A percentile compares a stretch with the other conserved stretches of the same genome.
These are phyloP conservation scores for Phytophthora hybrid DNA, from an alignment of 352 stramenopile species.

Conservation along the genomic window DNA sequence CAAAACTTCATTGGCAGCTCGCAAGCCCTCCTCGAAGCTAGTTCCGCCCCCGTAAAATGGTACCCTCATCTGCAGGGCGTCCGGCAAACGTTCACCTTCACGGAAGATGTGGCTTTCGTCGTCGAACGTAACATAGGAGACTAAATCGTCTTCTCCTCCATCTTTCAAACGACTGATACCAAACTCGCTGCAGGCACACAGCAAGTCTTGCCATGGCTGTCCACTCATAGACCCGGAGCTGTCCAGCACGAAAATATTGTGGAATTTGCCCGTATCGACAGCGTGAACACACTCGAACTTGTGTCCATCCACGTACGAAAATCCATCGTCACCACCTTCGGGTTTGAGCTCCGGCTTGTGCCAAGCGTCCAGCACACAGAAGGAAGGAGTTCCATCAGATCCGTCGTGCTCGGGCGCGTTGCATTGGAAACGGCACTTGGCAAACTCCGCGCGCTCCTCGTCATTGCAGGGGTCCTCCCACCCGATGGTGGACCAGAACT, in stretches of 20 bases:
- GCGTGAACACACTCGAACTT: constrained; percentile 48
- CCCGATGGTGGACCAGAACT: constrained; percentile 48
- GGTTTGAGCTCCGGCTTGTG: constrained; percentile 56
- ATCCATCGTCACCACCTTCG: constrained; percentile 34
- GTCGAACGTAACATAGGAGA: constrained; percentile 50
- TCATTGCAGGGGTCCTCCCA: constrained; percentile 54
- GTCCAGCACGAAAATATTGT: constrained; percentile 53
- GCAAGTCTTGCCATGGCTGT: constrained; percentile 39
- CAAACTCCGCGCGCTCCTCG: constrained; percentile 41
- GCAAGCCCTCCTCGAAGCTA: constrained; percentile 48
- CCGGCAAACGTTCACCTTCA: constrained; percentile 22
- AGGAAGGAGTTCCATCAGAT: constrained; percentile 26
- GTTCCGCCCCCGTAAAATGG: constrained; percentile 51
- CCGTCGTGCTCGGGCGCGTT: constrained; percentile 45
- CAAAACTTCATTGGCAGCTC: constrained; percentile 60
- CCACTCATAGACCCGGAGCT: constrained; percentile 52
- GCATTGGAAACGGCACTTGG: constrained; percentile 47
- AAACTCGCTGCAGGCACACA: constrained; percentile 39
- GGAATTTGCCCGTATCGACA: constrained; percentile 34
- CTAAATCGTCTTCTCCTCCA: constrained; percentile 35
- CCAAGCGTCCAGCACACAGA: constrained; percentile 45
- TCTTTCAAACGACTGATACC: constrained; percentile 31
- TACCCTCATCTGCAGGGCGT: constrained; percentile 10
- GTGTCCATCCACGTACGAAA: constrained; percentile 39
- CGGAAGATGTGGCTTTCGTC: constrained; percentile 23